Conservation (phyloP, 225 moss, liverwort and hornwort species). For the Straminergon stramineum region DNA sequence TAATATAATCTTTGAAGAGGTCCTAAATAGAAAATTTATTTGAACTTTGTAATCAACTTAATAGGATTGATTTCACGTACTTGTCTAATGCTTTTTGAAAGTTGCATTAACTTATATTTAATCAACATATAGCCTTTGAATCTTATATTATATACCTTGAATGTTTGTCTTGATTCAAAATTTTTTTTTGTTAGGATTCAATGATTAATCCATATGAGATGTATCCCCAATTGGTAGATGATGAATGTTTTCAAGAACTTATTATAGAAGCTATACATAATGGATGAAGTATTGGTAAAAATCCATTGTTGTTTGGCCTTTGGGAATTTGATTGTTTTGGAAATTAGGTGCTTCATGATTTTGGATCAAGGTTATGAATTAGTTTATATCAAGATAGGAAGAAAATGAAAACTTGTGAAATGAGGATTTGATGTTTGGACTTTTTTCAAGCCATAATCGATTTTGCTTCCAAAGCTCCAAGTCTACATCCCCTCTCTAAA, state of each 20-base stretch:
- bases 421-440: rapidly evolving
- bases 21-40: background rate
- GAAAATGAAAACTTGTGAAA: background rate
- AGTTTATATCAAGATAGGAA: background rate
- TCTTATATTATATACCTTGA: no score
- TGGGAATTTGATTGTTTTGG: rapidly evolving
- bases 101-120: no score
- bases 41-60: background rate
- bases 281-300: background rate
- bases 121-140: no score
- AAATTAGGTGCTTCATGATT: no score
- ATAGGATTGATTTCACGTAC: background rate
- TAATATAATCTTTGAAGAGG: background rate
- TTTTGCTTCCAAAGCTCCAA: background rate
- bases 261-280: background rate
- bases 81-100: background rate
- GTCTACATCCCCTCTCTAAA: background rate
- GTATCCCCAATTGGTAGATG: background rate
- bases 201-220: background rate
- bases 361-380: no score
- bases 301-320: rapidly evolving
- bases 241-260: background rate
- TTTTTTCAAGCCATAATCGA: background rate
- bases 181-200: no score
- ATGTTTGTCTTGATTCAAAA: background rate